These are phyloP conservation scores for Silene noctiflora DNA, from an alignment of 179 eudicot genomes.

Conservation along the genomic window DNA sequence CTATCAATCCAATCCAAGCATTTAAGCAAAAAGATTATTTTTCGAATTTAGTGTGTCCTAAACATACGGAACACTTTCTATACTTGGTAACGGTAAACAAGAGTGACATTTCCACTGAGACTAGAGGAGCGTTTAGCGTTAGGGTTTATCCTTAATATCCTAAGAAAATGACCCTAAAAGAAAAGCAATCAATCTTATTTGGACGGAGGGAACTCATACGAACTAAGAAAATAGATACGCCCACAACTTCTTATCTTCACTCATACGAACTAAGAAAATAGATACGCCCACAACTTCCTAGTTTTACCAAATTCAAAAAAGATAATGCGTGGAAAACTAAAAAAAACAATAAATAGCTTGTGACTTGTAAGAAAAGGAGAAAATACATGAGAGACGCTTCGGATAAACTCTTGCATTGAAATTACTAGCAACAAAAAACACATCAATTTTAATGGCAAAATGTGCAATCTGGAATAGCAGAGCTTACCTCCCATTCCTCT, in stretches of 20 bases:
- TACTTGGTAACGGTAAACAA: background rate
- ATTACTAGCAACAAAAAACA: background rate
- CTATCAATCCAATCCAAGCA: background rate
- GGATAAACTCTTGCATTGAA: background rate
- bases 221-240: background rate
- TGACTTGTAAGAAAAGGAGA: background rate
- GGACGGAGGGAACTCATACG: background rate
- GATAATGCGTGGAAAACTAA: background rate
- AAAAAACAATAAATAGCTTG: background rate
- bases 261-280: background rate
- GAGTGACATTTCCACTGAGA: background rate
- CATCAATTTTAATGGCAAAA: background rate
- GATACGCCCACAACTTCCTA: background rate
- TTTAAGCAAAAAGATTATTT: background rate
- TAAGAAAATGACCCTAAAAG: background rate
- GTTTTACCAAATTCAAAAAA: background rate
- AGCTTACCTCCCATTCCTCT: constrained; percentile 87
- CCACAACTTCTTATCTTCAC: background rate
- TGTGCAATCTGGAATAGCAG: constrained; percentile 4
- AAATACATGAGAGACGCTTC: background rate
- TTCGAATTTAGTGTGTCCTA: background rate
- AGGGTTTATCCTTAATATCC: background rate
- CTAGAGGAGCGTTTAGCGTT: background rate
- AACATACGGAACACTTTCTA: background rate
- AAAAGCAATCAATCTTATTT: background rate